Base-by-base conservation (phyloP, 2,329 filamentous ascomycete species). In the Hysterium pulicare region DNA sequence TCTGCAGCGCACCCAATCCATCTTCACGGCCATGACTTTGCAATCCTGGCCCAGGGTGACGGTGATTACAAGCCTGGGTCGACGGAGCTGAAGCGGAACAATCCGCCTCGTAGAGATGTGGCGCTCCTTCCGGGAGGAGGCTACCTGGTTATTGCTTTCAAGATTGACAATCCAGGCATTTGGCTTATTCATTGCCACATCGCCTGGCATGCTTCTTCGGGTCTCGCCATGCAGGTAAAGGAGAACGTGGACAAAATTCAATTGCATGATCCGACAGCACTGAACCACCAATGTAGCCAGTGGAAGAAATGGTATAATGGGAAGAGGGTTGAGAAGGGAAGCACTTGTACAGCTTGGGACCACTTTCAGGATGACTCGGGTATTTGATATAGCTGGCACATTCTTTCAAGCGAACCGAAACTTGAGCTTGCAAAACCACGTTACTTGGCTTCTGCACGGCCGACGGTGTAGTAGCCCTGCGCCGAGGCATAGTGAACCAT, bases 111-210 rank as follows among this genome's bases (percentile, higher is more conserved):
- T 1, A 42, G 65, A 5, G 65, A 67, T 23, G 62, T 58, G 0
- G 62, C 57, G 0, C 53, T 64, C 43, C 40, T 67, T 7, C 61
- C 59, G 4, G 49, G 49, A 2, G 50, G 49, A 13, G 64, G 65
- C 0, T 64, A 58, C 33, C 33, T 67, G 13, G 63, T 61, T 2
- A 10, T 68, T 10, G 65, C 57, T 0, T 68, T 66, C 30, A 47
- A 63, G 51, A 61, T 58, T 0, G 60, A 67, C 24, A 67, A 67
- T 20, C 64, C 63, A 1, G 65, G 65, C 7, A 53, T 53, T 2
- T 68, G 64, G 64, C 43, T 66, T 4, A 58, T 66, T 55, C 64
- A 67, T 45, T 67, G 64, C 43, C 63, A 68, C 19, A 64, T 68
- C 34, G 62, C 57, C 4, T 68, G 63, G 61, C 65, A 68, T 34